phyloP scores from a whole-genome alignment of 2,329 filamentous ascomycete species.

The Trichoderma harzianum region DNA sequence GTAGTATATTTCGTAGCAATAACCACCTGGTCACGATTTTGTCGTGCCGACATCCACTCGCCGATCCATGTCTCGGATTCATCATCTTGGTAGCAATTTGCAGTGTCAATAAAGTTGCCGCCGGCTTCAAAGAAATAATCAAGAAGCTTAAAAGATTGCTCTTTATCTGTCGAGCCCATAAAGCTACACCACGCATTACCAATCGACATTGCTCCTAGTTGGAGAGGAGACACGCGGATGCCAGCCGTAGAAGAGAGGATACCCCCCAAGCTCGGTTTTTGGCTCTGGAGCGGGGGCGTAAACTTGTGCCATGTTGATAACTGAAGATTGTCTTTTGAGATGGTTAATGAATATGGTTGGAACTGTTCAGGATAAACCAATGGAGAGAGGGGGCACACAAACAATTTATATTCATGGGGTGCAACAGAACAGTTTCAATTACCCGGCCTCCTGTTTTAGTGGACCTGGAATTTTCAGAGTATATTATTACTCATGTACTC shows the following conservation, averaged over 20 bases:
- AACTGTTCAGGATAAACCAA: neutral
- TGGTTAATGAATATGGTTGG: neutral
- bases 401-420: neutral
- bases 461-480: neutral
- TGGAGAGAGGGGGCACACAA: neutral
- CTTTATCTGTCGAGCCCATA: neutral
- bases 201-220: neutral
- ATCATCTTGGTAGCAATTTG: neutral
- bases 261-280: neutral
- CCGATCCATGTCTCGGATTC: neutral
- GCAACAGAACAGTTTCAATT: fast-evolving
- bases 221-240: neutral
- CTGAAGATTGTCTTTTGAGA: neutral
- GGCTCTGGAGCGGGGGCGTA: neutral
- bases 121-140: neutral
- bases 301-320: neutral
- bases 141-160: neutral
- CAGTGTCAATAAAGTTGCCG: neutral
- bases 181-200: neutral
- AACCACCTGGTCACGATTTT: neutral
- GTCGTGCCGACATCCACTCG: neutral
- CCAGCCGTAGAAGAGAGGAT: neutral
- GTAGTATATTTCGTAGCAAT: neutral
- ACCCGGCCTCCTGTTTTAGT: neutral
- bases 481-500: neutral